These are phyloP conservation scores for Colletotrichum echinochloae DNA, from an alignment of 2,329 filamentous ascomycete genomes.

Conservation along the genomic window DNA sequence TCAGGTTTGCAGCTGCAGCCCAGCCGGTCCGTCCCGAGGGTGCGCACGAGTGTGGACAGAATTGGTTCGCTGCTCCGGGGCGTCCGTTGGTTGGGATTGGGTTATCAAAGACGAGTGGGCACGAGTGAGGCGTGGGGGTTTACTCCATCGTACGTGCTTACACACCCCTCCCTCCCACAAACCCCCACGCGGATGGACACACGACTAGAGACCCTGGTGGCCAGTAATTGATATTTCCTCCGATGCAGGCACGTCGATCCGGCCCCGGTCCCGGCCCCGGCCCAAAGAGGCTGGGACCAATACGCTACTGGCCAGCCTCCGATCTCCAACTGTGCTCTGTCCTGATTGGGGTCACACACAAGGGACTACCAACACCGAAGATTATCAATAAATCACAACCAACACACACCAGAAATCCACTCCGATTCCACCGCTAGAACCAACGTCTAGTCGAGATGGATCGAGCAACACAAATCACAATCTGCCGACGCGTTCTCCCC, in stretches of 20 bases:
- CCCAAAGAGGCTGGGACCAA: neutral
- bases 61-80: conserved; percentile 3
- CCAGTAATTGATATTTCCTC: neutral
- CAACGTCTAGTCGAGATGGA: neutral
- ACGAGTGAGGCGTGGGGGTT: conserved; percentile 1
- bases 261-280: neutral
- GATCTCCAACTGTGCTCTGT: neutral
- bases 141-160: neutral
- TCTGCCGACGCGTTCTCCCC: neutral
- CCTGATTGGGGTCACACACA: too few relatives aligned
- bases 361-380: neutral
- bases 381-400: neutral
- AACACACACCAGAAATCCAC: neutral
- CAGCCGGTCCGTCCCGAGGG: conserved; percentile 29
- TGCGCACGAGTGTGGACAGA: neutral
- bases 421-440: neutral
- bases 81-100: neutral
- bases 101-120: neutral
- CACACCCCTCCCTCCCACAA: neutral
- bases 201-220: neutral
- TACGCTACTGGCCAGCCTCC: neutral
- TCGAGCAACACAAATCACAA: neutral
- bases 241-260: conserved; percentile 7
- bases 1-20: neutral
- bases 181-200: conserved; percentile 14